Evolutionary conservation across 139 green algal species (phyloP).

Genomic region (Coelastrella sp.): DNA sequence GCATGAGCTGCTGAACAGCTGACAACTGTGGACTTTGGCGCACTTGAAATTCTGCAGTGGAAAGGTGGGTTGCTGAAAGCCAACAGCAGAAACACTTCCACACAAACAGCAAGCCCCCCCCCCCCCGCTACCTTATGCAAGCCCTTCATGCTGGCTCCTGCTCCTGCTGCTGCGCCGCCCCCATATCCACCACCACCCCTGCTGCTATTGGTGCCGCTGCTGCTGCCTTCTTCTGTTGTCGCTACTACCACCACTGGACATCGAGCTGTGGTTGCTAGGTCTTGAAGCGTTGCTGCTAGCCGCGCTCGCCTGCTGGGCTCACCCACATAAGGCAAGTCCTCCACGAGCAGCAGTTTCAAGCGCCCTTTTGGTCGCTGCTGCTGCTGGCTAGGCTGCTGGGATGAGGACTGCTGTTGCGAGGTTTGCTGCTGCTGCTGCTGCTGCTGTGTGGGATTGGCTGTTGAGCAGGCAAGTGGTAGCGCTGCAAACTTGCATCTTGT

Average conservation of each 20-base stretch:
- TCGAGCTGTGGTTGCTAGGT: constrained; percentile 57
- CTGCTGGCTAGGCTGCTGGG: constrained; percentile 26
- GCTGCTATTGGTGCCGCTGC: constrained; percentile 27
- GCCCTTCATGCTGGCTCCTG: constrained; percentile 50
- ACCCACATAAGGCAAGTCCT: constrained; percentile 78
- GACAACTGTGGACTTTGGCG: too few species aligned
- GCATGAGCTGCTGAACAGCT: too few species aligned
- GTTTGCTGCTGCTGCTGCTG: neutral
- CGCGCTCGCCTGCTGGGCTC: constrained; percentile 61
- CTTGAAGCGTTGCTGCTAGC: constrained; percentile 60
- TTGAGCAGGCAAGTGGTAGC: constrained; percentile 57
- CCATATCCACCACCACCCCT: constrained; percentile 23
- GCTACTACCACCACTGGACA: constrained; percentile 73
- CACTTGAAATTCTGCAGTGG: too few species aligned
- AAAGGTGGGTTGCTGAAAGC: too few species aligned
- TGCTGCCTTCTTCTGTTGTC: constrained; percentile 61
- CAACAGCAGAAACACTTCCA: too few species aligned
- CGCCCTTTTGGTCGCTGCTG: neutral
- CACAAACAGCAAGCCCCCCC: too few species aligned
- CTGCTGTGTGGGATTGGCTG: constrained; percentile 45
- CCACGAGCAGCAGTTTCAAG: constrained; percentile 76
- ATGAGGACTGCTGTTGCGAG: neutral
- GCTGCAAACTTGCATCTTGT: constrained; percentile 71
- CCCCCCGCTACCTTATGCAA: constrained; percentile 70
- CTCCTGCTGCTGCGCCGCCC: constrained; percentile 32